These are phyloP conservation scores for Aspergillus pseudoviridinutans DNA, from an alignment of 2,329 filamentous ascomycete genomes.

Conservation along the genomic window DNA sequence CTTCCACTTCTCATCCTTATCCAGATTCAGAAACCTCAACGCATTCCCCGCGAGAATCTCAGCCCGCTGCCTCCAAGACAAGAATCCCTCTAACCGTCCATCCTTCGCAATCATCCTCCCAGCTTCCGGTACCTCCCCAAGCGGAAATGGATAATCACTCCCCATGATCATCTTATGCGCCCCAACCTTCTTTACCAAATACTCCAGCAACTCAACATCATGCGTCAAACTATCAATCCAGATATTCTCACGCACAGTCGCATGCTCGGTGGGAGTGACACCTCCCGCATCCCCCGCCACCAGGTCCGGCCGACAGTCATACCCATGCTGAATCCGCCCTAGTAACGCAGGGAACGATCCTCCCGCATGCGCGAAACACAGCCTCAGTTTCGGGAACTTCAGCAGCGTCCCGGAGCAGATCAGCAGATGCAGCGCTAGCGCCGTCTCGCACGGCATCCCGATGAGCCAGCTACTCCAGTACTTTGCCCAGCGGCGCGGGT, in stretches of 20 bases:
- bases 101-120: slow-evolving; percentile 16
- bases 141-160: slow-evolving; percentile 19
- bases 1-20: slow-evolving; percentile 5
- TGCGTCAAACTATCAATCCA: slow-evolving; percentile 16
- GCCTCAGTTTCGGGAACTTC: slow-evolving; percentile 10
- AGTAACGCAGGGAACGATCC: slow-evolving; percentile 13
- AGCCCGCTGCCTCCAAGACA: slow-evolving; percentile 10
- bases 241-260: slow-evolving; percentile 6
- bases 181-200: slow-evolving; percentile 18
- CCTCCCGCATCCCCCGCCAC: slow-evolving; percentile 7
- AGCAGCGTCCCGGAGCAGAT: slow-evolving; percentile 13
- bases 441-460: slow-evolving; percentile 18
- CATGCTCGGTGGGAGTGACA: slow-evolving; percentile 8
- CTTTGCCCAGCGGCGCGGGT: slow-evolving; percentile 14
- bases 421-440: slow-evolving; percentile 12
- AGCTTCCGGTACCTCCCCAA: slow-evolving; percentile 17
- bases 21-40: slow-evolving; percentile 13
- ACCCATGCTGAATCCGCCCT: slow-evolving; percentile 18
- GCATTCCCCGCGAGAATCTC: slow-evolving; percentile 18
- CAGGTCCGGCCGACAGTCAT: slow-evolving; percentile 10
- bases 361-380: slow-evolving; percentile 17
- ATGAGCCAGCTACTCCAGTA: slow-evolving; percentile 19
- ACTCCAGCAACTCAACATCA: slow-evolving; percentile 15
- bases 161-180: slow-evolving; percentile 15
- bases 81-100: slow-evolving; percentile 5